These are phyloP conservation scores for Austropuccinia psidii DNA, from an alignment of 1,284 basidiomycete genomes.

Conservation along the genomic window DNA sequence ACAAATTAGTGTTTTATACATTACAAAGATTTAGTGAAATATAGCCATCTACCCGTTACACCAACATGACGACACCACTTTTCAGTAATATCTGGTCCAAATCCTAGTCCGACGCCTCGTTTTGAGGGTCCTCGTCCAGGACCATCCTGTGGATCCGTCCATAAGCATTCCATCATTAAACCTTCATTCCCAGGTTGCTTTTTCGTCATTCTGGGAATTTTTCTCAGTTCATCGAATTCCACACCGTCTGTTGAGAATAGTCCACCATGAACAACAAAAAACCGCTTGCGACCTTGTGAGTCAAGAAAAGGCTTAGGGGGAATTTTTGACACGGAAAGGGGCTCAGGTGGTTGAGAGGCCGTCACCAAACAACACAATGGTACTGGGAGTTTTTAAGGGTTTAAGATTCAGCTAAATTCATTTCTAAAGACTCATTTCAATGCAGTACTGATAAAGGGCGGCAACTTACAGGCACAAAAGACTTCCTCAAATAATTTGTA, in stretches of 20 bases:
- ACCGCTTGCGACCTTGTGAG: conserved; percentile 74
- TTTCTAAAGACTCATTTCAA: not conserved
- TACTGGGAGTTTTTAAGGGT: conserved; percentile 60
- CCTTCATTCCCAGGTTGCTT: conserved; percentile 90
- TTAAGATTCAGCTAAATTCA: too few relatives aligned
- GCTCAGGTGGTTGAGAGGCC: conserved; percentile 59
- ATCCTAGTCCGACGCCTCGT: conserved; percentile 89
- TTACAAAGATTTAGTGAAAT: conserved; percentile 81
- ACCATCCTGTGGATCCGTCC: conserved; percentile 80
- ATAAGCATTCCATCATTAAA: conserved; percentile 66
- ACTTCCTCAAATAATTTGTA: conserved; percentile 78
- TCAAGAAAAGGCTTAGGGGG: conserved; percentile 48
- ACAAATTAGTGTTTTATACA: conserved; percentile 62
- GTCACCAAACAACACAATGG: conserved; percentile 80
- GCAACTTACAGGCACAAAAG: conserved; percentile 71
- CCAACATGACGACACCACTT: conserved; percentile 42
- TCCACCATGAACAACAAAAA: conserved; percentile 93
- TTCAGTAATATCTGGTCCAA: conserved; percentile 67
- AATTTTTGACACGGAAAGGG: conserved; percentile 44
- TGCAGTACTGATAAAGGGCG: too few relatives aligned
- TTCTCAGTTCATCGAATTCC: conserved; percentile 80
- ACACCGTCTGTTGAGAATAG: conserved; percentile 91
- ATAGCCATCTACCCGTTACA: conserved; percentile 38
- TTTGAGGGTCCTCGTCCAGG: conserved; percentile 94
- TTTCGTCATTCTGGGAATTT: conserved; percentile 70